phyloP scores from a whole-genome alignment of 805 yeast species.

The Starmerella tilneyi region DNA sequence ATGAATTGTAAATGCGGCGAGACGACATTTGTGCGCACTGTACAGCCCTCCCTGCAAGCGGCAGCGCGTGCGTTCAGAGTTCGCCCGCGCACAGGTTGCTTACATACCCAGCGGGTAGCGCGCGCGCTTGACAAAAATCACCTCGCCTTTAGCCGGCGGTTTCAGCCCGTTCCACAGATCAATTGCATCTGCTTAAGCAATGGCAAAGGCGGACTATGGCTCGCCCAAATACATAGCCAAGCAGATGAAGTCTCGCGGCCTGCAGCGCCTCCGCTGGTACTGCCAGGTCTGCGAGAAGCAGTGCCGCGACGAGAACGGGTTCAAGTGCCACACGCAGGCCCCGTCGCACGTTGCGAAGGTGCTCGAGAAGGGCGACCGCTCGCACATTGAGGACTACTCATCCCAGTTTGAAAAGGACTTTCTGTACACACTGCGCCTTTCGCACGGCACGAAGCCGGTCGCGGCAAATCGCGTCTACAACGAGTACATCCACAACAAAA shows the following conservation, averaged over 20 bases:
- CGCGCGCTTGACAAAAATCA: no score
- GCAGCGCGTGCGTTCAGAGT: neutral
- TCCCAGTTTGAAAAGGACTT: slow-evolving; percentile 53
- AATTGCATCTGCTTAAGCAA: slow-evolving; percentile 23
- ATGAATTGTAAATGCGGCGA: slow-evolving; percentile 23
- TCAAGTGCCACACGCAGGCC: slow-evolving; percentile 77
- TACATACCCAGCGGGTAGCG: no score
- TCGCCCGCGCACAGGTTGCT: no score
- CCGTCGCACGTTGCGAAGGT: slow-evolving; percentile 62
- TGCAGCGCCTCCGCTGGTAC: slow-evolving; percentile 75
- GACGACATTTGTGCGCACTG: slow-evolving; percentile 3
- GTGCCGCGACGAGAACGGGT: slow-evolving; percentile 93
- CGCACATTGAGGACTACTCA: slow-evolving; percentile 47
- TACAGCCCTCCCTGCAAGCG: no score
- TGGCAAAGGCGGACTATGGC: slow-evolving; percentile 48
- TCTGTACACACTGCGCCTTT: slow-evolving; percentile 45
- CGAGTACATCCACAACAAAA: slow-evolving; percentile 70
- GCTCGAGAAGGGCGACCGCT: slow-evolving; percentile 37
- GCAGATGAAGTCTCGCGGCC: slow-evolving; percentile 69
- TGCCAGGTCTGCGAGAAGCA: slow-evolving; percentile 88
- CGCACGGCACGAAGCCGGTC: slow-evolving; percentile 73
- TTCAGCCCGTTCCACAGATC: no score
- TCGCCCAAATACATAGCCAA: slow-evolving; percentile 64
- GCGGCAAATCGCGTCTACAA: slow-evolving; percentile 82
- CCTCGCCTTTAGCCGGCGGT: no score